phyloP scores from a whole-genome alignment of 495 filamentous ascomycete species.

The Trichoderma asperelloides region DNA sequence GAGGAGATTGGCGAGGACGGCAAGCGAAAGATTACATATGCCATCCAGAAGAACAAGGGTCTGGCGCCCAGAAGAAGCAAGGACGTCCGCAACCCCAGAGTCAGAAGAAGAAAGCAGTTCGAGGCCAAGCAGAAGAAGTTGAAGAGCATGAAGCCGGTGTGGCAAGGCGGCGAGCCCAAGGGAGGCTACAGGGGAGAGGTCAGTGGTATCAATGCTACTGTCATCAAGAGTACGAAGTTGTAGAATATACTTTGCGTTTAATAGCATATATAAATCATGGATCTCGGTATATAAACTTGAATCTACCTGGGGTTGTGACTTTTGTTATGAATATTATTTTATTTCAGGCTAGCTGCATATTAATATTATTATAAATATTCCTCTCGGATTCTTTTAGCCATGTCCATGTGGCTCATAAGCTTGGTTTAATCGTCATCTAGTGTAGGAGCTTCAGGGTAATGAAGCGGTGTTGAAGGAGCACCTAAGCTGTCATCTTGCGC shows the following conservation, averaged over 20 bases:
- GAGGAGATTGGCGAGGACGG: constrained; percentile 60
- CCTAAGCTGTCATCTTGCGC: neutral
- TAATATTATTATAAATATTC: neutral
- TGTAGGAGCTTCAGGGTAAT: neutral
- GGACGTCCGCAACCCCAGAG: constrained; percentile 84
- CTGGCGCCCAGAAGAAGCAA: constrained; percentile 82
- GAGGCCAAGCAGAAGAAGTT: constrained; percentile 95
- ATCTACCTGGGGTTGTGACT: neutral
- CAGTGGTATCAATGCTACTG: constrained; percentile 87
- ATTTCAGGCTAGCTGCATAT: neutral
- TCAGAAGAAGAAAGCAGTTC: constrained; percentile 95
- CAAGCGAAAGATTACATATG: constrained; percentile 81
- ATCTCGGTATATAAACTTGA: neutral
- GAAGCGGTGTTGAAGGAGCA: neutral
- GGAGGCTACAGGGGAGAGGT: constrained; percentile 87
- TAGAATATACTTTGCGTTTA: constrained; percentile 22
- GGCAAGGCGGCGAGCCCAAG: constrained; percentile 76
- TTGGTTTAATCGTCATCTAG: neutral
- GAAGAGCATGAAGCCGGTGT: constrained; percentile 68
- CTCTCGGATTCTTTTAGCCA: too few species aligned
- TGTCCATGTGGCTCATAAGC: neutral
- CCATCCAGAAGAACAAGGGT: constrained; percentile 96
- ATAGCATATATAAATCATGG: neutral
- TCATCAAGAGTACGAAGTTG: constrained; percentile 91
- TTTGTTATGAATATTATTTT: too few species aligned